Evolutionary conservation across 2,329 filamentous ascomycete species (phyloP).

Genomic region (Ophiobolus disseminans): DNA sequence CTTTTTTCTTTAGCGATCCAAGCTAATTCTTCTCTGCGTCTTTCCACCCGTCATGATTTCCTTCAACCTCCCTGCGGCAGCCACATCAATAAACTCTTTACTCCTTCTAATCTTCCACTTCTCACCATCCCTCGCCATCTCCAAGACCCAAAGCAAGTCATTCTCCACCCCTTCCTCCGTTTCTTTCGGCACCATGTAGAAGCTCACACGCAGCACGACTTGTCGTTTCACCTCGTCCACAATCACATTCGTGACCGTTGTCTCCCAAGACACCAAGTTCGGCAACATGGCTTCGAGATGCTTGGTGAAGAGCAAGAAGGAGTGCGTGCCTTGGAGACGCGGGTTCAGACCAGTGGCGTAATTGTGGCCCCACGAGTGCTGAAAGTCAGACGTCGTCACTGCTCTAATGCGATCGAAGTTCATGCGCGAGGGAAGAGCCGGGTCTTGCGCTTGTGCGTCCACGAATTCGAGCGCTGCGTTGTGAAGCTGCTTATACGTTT

Average conservation of each 20-base stretch:
- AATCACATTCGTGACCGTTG: constrained; percentile 24
- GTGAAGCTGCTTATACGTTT: background rate
- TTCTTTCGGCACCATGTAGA: constrained; percentile 32
- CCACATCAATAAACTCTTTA: constrained; percentile 44
- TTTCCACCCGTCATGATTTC: constrained; percentile 21
- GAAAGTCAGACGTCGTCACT: constrained; percentile 22
- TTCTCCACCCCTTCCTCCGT: constrained; percentile 28
- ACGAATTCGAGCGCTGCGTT: constrained; percentile 15
- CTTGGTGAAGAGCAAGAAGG: constrained; percentile 25
- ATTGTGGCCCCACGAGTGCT: constrained; percentile 41
- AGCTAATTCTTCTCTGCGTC: background rate
- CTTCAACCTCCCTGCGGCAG: constrained; percentile 24
- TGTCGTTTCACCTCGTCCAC: constrained; percentile 35
- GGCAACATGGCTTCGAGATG: constrained; percentile 31
- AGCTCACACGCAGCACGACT: constrained; percentile 31
- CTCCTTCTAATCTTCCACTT: constrained; percentile 26
- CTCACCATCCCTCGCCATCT: constrained; percentile 33
- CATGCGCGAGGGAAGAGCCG: constrained; percentile 7
- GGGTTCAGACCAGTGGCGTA: constrained; percentile 31
- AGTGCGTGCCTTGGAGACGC: constrained; percentile 21
- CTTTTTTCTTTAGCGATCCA: background rate
- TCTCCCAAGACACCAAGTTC: constrained; percentile 29
- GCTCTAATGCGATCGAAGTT: constrained; percentile 24
- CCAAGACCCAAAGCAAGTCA: constrained; percentile 44
- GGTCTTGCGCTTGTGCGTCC: constrained; percentile 13